Evolutionary conservation across 1,139 yeast species (phyloP).

Genomic region (Blastobotrys aristatus): DNA sequence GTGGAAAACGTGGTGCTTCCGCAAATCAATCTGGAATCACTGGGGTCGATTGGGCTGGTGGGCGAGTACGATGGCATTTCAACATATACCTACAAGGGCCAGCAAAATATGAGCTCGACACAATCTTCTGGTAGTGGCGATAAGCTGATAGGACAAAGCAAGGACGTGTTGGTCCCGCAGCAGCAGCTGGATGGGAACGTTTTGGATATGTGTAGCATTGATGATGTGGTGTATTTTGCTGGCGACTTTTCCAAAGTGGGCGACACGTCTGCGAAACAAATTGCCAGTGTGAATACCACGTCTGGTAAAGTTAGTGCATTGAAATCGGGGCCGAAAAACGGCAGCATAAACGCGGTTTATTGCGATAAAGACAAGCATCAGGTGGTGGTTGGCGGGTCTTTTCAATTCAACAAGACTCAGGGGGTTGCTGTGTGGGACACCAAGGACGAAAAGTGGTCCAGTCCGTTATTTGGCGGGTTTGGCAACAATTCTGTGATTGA

Average conservation of each 20-base stretch:
- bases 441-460: conserved; percentile 39
- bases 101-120: conserved; percentile 27
- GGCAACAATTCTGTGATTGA: conserved; percentile 54
- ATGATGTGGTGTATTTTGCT: conserved; percentile 44
- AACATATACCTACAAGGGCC: conserved; percentile 51
- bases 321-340: conserved; percentile 36
- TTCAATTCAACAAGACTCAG: conserved; percentile 49
- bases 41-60: conserved; percentile 51
- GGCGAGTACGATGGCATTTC: conserved; percentile 65
- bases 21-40: conserved; percentile 22
- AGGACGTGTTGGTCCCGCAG: conserved; percentile 19
- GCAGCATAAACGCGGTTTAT: conserved; percentile 50
- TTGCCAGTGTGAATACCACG: conserved; percentile 52
- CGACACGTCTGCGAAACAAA: conserved; percentile 42
- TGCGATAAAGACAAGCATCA: conserved; percentile 44
- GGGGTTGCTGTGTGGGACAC: conserved; percentile 67
- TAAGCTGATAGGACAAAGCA: conserved; percentile 25
- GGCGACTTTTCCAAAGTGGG: conserved; percentile 40
- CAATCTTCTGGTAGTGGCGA: conserved; percentile 17
- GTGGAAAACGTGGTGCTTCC: conserved; percentile 27
- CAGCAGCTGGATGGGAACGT: conserved; percentile 31
- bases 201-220: conserved; percentile 32
- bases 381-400: conserved; percentile 78
- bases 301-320: conserved; percentile 42
- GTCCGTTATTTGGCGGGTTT: conserved; percentile 76